Base-by-base conservation (phyloP, 805 yeast genomes). In the Saccharomyces paradoxus region DNA sequence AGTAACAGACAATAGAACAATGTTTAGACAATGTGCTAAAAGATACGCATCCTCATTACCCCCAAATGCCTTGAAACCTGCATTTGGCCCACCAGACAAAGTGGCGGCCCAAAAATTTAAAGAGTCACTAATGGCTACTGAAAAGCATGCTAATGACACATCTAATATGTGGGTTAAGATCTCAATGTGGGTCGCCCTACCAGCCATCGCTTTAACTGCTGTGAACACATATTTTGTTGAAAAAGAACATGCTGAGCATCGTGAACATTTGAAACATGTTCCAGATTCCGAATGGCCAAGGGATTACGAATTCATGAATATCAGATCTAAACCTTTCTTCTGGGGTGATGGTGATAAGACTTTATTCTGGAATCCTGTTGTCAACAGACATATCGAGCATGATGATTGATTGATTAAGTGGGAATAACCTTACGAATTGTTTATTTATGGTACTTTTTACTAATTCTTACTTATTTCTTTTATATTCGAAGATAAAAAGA, bases 291-390 rank as follows among this genome's bases (percentile, higher is more conserved):
- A 91, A 71, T 88, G 96, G 90, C 97, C 97, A 68, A 76, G 73
- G 58, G 94, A 87, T 75, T 88, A 88, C 78, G 91, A 84, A 66
- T 94, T 82, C 83, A 91, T 86, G 80, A 94, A 94, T 81, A 73
- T 90, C 65, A 89, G 98, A 83, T 71, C 73, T 70, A 85, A 83
- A 73, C 84, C 87, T 71, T 92, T 82, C 82, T 92, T 90, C 86
- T 94, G 98, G 98, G 99, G 99, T 71, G 92, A 94, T 71, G 98
- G 99, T 72, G 96, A 91, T 80, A 84, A 88, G 82, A 89, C 98
- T 59, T 77, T 86, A 71, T 94, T 94, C 87, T 94, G 99, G 99
- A 89, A 89, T 80, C 80, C 88, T 52, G 87, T 82, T 67, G 81
- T 87, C 70, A 92, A 92, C 87, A 89, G 96, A 81, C 88, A 88